Evolutionary conservation across 2,329 filamentous ascomycete genomes (phyloP), one percentile per base, ranked within the genome.

Genomic region (Lachnellula cervina): DNA sequence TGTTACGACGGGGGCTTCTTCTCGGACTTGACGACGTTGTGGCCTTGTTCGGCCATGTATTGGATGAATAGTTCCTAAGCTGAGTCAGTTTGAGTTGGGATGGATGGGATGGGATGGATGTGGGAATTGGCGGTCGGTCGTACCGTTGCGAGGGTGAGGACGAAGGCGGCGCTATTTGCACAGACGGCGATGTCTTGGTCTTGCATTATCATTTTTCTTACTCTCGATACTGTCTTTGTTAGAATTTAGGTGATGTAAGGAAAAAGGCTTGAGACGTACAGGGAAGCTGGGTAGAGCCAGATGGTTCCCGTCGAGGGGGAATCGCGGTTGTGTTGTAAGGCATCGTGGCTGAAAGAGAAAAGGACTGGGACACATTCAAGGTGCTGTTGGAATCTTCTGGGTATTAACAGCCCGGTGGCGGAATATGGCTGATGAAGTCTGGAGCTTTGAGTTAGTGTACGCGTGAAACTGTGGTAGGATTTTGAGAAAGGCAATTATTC

Each of bases 131-230:
- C 16, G 4, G 16, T 28, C 23, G 21, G 42, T 69, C 80, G 62
- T 73, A 89, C 88, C 3, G 94, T 92, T 21, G 94, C 94, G 58
- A 96, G 80, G 1, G 93, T 92, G 66, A 97, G 95, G 55, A 93
- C 86, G 71, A 97, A 97, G 19, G 92, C 89, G 52, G 93, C 93
- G 68, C 96, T 96, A 72, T 92, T 96, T 47, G 92, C 96, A 72
- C 90, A 96, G 69, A 89, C 83, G 60, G 78, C 79, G 59, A 96
- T 88, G 60, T 97, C 93, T 44, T 89, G 84, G 72, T 99, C 94
- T 56, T 90, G 82, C 49, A 84, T 82, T 58, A 99, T 90, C 70
- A 99, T 96, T 75, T 96, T 96, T 75, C 97, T 97, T 57, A 99
- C 90, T 66, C 94, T 84, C 17, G 94, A 89, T 54, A 97, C 94